Evolutionary conservation across 257 asterid species (phyloP).

Genomic region (Nicotiana tabacum): DNA sequence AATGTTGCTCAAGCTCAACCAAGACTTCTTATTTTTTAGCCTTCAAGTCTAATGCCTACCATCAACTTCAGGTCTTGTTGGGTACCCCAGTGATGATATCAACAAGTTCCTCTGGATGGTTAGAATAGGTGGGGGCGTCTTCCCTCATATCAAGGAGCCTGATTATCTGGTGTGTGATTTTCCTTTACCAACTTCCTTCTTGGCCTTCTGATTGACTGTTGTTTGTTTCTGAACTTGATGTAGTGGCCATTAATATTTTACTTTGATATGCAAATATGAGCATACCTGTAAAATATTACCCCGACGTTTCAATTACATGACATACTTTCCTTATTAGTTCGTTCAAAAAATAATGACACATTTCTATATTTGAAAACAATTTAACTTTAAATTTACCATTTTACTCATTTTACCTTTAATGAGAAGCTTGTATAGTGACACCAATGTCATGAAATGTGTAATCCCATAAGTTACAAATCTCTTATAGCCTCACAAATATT

Average conservation of each 20-base stretch:
- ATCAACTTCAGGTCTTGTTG: constrained; percentile 79
- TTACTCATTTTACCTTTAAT: too few species aligned
- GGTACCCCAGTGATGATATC: constrained; percentile 98
- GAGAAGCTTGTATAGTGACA: too few species aligned
- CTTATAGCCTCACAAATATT: too few species aligned
- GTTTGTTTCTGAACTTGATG: background rate
- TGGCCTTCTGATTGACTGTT: background rate
- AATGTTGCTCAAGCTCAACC: constrained; percentile 8
- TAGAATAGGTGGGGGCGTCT: constrained; percentile 97
- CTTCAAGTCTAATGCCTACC: constrained; percentile 17
- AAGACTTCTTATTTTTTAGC: background rate
- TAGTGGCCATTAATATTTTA: background rate
- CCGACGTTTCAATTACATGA: too few species aligned
- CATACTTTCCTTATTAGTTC: too few species aligned
- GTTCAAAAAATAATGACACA: too few species aligned
- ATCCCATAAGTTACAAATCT: too few species aligned
- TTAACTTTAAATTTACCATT: too few species aligned
- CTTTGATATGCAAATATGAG: background rate
- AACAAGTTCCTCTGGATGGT: constrained; percentile 99
- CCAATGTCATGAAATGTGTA: too few species aligned
- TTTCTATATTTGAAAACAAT: too few species aligned
- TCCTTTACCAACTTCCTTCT: background rate
- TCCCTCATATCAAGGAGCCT: constrained; percentile 98
- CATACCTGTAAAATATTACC: background rate
- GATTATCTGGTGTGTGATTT: constrained; percentile 77